Base-by-base conservation (phyloP, 2,329 filamentous ascomycete species). In the Lecanosticta acicola region DNA sequence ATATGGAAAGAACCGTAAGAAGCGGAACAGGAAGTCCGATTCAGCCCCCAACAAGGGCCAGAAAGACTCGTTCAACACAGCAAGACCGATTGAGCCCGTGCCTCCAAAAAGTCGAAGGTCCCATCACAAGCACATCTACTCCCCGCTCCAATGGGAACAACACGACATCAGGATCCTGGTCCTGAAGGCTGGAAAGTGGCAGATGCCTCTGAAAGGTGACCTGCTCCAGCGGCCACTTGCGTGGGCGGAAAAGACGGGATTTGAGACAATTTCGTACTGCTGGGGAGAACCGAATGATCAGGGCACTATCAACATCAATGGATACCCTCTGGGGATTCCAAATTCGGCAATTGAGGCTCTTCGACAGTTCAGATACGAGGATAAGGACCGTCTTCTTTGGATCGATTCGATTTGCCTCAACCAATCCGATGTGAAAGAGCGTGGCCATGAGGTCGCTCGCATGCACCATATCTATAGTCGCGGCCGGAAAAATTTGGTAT, bases 391-490 rank as follows among this genome's bases (percentile, higher is more conserved):
- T 13, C n/a, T 37, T 7, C 32, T 43, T 13, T 43, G 32, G 32
- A 36, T 43, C 4, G 41, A 43, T 20, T 21, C 32, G n/a, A 18
- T 52, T 4, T 52, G 49, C 20, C 46, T 56, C 34, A 43, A 54
- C 24, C 53, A 56, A 32, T n/a, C 26, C 10, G 46, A 56, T 36
- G 10, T 44, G 1, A 20, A 13, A 5, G 53, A 56, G 24, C 35
- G 44, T 3, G 43, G 32, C 13, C n/a, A 32, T 2, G 51, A 56
- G 39, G 49, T 54, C 13, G 14, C 26, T 3, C 14, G 49, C 9
- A 56, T 56, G 53, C 35, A 36, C 10, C 32, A 50, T 2, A 47
- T 56, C 16, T 51, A 50, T 24, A 24, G 32, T 14, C 16, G 24
- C 4, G 33, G 18, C 2, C 4, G 18, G 13, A 13, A n/a, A 4